Conservation (phyloP, 2,329 filamentous ascomycete species). For the Fusarium setosum region DNA sequence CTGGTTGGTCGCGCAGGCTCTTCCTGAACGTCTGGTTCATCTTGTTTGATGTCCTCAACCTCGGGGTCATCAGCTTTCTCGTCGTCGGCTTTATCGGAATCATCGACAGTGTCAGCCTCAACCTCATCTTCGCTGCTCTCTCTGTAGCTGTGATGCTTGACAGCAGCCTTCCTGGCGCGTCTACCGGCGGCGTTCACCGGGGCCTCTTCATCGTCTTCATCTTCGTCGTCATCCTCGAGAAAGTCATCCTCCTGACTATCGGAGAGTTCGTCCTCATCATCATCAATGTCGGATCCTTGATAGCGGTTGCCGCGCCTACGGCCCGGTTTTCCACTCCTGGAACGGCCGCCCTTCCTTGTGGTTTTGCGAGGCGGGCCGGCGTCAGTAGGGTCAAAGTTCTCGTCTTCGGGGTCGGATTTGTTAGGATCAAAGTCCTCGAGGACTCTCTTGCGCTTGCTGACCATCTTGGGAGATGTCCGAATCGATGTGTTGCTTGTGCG, state of each 20-base stretch:
- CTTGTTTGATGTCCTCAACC: conserved; percentile 41
- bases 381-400: conserved; percentile 70
- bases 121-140: conserved; percentile 59
- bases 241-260: conserved; percentile 65
- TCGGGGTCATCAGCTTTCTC: conserved; percentile 35
- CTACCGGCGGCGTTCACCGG: conserved; percentile 61
- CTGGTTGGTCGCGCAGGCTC: conserved; percentile 40
- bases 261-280: conserved; percentile 66
- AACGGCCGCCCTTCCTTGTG: conserved; percentile 56
- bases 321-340: conserved; percentile 47
- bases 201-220: conserved; percentile 55
- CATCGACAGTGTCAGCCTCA: conserved; percentile 42
- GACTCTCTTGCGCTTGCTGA: conserved; percentile 67
- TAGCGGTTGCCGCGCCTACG: conserved; percentile 59
- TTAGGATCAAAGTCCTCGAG: conserved; percentile 73
- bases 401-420: conserved; percentile 73
- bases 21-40: conserved; percentile 40
- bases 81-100: conserved; percentile 44
- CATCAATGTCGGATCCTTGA: conserved; percentile 69
- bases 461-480: conserved; percentile 39
- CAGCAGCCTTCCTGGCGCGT: conserved; percentile 59
- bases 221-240: conserved; percentile 58
- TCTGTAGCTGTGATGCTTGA: conserved; percentile 58
- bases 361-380: conserved; percentile 53
- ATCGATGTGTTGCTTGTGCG: not conserved